Evolutionary conservation across 2,329 filamentous ascomycete species (phyloP).

Genomic region (Aspergillus costaricaensis): DNA sequence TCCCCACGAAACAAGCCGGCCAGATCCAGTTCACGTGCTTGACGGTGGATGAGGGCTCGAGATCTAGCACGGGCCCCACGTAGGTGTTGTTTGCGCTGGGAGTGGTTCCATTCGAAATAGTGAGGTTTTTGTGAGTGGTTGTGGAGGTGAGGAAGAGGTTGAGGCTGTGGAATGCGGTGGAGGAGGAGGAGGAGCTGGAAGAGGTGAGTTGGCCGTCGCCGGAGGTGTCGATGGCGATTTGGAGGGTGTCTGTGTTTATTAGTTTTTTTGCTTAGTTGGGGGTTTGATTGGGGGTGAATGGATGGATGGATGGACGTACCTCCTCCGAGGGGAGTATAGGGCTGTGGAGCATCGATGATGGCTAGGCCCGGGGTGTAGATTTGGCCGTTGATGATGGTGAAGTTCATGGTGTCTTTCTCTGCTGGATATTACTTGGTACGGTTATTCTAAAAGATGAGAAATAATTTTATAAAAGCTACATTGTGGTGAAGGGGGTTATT

Average conservation of each 20-base stretch:
- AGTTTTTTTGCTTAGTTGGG: background rate
- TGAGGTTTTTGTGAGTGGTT: slow-evolving; percentile 65
- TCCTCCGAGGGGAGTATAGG: slow-evolving; percentile 64
- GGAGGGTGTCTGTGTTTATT: slow-evolving; percentile 48
- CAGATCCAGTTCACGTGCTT: slow-evolving; percentile 74
- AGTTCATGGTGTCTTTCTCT: slow-evolving; percentile 41
- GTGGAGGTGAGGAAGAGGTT: slow-evolving; percentile 69
- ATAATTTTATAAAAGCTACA: no score
- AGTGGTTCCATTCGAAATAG: slow-evolving; percentile 64
- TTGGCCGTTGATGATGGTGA: slow-evolving; percentile 65
- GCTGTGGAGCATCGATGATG: slow-evolving; percentile 67
- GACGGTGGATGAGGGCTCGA: slow-evolving; percentile 68
- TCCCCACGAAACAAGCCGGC: slow-evolving; percentile 68
- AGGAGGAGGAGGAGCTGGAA: slow-evolving; percentile 55
- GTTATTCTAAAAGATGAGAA: no score
- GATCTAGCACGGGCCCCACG: slow-evolving; percentile 62
- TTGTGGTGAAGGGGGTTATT: no score
- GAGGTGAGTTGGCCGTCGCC: slow-evolving; percentile 60
- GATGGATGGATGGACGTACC: slow-evolving; percentile 45
- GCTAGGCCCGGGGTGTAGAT: slow-evolving; percentile 70
- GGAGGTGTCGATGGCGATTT: slow-evolving; percentile 68
- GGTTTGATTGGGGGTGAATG: background rate
- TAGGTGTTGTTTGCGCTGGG: slow-evolving; percentile 44
- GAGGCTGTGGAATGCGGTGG: slow-evolving; percentile 63
- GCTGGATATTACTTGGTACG: no score